Evolutionary conservation across 2,329 filamentous ascomycete species (phyloP), one percentile per base, ranked within the genome.

Genomic region (Calonectria hawksworthii): DNA sequence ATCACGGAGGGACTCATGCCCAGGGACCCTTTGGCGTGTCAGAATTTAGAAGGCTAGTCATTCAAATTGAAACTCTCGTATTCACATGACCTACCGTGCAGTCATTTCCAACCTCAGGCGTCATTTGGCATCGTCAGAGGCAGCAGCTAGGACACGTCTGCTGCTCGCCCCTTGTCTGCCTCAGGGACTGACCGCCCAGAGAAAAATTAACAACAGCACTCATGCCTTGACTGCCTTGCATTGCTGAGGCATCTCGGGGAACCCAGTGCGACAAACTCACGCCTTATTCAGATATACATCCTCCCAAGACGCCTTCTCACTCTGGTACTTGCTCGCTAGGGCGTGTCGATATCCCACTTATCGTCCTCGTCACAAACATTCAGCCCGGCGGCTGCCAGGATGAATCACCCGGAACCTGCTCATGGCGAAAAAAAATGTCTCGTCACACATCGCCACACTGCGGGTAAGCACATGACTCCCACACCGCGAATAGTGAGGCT

Each of bases 301-400:
- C 23, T 7, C n/a, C 23, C 41, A 18, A 36, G 16, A 21, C 23
- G 23, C 4, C 8, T 47, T 23, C 68, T 72, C 73, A 68, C 69
- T 11, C 32, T 28, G 56, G 50, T 69, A 67, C 73, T 28, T 63
- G 38, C 47, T 41, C 21, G 41, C 21, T 4, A 65, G 74, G 77
- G 78, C 16, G 74, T 80, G 79, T 70, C 67, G 38, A 38, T 80
- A 79, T 72, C 71, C 23, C 41, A 16, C n/a, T 50, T 38, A 52
- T 47, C 8, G 56, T 63, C 21, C 30, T 59, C 36, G 56, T 63
- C 56, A 63, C 34, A 63, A 41, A 63, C 56, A 23, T 41, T 36
- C 36, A 38, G 38, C 34, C n/a, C 34, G 56, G 56, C 34, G 56
- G 56, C 36, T 28, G 26, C 56, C 26, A 41, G 36, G 36, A 63